A percentile compares a stretch with the other conserved stretches of the same genome.
These are phyloP conservation scores for Adansonia madagascariensis DNA, from an alignment of 441 rosid genomes.

Conservation along the genomic window DNA sequence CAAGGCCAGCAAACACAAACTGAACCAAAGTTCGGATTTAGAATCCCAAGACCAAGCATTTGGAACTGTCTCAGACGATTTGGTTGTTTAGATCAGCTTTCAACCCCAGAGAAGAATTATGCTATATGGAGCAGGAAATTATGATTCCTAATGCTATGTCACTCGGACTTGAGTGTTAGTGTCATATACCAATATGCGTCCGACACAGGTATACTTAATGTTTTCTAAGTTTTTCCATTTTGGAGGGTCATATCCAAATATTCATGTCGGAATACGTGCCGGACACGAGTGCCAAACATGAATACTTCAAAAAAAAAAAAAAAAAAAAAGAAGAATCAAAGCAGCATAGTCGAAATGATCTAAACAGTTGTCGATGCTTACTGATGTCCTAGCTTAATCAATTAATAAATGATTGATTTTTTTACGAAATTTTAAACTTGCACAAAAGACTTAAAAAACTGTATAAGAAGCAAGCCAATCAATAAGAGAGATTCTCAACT, in stretches of 20 bases:
- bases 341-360: not conserved
- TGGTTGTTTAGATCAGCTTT: not conserved
- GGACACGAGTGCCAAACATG: too few relatives aligned
- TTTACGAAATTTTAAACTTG: not conserved
- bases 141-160: not conserved
- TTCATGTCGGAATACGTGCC: too few relatives aligned
- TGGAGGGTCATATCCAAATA: too few relatives aligned
- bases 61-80: not conserved
- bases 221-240: too few relatives aligned
- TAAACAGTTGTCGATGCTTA: not conserved
- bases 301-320: too few relatives aligned
- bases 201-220: too few relatives aligned
- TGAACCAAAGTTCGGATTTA: too few relatives aligned
- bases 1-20: not conserved
- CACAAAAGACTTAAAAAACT: not conserved
- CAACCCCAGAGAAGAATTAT: not conserved
- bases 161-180: too few relatives aligned
- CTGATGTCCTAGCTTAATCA: not conserved
- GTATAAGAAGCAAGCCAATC: not conserved
- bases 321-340: too few relatives aligned
- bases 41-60: too few relatives aligned
- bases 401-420: not conserved
- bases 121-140: not conserved
- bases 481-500: not conserved
- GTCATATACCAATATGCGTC: too few relatives aligned